Conservation (phyloP, 192 early-diverging fungal genomes). For the Podila minutissima region DNA sequence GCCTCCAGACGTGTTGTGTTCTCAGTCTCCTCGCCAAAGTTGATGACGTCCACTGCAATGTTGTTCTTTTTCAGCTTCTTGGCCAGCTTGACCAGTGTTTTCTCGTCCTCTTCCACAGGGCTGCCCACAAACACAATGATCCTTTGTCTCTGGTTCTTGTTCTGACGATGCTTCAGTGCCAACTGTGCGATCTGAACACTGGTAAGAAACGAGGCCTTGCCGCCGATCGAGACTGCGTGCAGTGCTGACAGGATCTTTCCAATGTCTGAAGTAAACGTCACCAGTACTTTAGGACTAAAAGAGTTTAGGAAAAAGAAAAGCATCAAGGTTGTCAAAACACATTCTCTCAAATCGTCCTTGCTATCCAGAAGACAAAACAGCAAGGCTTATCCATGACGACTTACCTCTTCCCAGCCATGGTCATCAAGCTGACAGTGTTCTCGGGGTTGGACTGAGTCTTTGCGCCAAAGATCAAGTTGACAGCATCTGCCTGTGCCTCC, state of each 20-base stretch:
- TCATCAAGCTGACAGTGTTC: conserved; percentile 95
- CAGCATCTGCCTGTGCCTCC: conserved; percentile 94
- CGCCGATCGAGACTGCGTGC: conserved; percentile 82
- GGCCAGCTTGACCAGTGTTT: conserved; percentile 85
- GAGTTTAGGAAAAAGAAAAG: not conserved
- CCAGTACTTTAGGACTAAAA: conserved; percentile 88
- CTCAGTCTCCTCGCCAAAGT: conserved; percentile 92
- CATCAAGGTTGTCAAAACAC: too few relatives aligned
- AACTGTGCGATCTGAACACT: conserved; percentile 98
- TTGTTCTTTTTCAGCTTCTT: conserved; percentile 99
- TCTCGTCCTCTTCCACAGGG: conserved; percentile 86
- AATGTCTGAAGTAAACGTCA: conserved; percentile 88
- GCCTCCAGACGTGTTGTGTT: conserved; percentile 93
- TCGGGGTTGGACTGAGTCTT: conserved; percentile 95
- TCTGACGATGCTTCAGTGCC: conserved; percentile 96
- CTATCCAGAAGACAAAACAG: too few relatives aligned
- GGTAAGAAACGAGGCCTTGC: conserved; percentile 78
- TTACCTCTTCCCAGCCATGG: conserved; percentile 92
- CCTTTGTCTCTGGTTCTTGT: conserved; percentile 94
- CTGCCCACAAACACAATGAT: conserved; percentile 96
- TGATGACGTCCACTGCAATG: conserved; percentile 93
- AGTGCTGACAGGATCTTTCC: conserved; percentile 91
- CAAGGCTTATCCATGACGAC: too few relatives aligned
- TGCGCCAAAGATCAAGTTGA: conserved; percentile 88
- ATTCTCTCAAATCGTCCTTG: too few relatives aligned